Percentiles rank a stretch among this genome's conserved stretches.
Conservation (phyloP, 139 green algal genomes). For the Zygnema cylindricum region DNA sequence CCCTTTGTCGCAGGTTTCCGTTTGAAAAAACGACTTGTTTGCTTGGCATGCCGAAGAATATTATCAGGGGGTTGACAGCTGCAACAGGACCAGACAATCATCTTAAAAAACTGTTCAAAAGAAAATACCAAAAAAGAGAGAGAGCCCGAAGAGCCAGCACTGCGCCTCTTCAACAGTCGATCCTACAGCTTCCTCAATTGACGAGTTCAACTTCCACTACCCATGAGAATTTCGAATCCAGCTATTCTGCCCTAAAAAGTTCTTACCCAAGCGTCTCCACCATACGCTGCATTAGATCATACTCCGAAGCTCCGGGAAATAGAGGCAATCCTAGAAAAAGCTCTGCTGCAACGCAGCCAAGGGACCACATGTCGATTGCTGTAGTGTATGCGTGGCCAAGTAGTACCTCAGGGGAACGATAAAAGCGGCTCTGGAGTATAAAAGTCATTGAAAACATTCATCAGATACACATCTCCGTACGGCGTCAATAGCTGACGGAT, state of each 20-base stretch:
- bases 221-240: too few species aligned
- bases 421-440: constrained; percentile 79
- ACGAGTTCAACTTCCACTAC: too few species aligned
- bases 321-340: constrained; percentile 93
- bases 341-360: constrained; percentile 93
- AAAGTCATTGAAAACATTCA: too few species aligned
- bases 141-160: too few species aligned
- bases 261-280: constrained; percentile 82
- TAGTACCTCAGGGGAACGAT: constrained; percentile 89
- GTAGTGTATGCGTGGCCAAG: constrained; percentile 80
- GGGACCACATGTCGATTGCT: constrained; percentile 95
- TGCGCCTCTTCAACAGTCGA: too few species aligned
- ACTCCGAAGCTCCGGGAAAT: constrained; percentile 92
- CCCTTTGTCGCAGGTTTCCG: constrained; percentile 6
- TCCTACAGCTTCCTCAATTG: too few species aligned
- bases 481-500: too few species aligned
- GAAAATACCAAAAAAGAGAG: too few species aligned
- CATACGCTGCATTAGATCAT: constrained; percentile 89
- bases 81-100: constrained; percentile 14
- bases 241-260: too few species aligned
- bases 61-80: constrained; percentile 53
- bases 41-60: constrained; percentile 49
- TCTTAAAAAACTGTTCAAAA: too few species aligned
- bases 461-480: too few species aligned
- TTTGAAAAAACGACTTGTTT: constrained; percentile 53